A percentile compares a stretch with the other conserved stretches of the same genome.
Conservation (phyloP, 352 stramenopile species). For the Globisporangium polare region DNA sequence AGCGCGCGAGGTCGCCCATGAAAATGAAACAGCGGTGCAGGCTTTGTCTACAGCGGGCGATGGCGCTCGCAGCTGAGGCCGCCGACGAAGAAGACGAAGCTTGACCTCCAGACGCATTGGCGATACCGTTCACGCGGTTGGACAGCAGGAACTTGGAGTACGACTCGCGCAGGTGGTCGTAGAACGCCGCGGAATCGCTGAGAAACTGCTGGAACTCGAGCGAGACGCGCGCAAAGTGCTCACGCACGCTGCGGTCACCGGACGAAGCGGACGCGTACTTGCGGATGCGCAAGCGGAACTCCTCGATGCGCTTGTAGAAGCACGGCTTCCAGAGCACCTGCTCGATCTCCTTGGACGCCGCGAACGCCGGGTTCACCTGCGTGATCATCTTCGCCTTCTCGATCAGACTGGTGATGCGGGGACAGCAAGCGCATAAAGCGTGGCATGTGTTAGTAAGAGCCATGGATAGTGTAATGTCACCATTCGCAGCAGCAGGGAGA, state of each 20-base stretch:
- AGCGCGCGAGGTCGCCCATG: constrained; percentile 74
- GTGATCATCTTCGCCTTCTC: constrained; percentile 45
- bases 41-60: constrained; percentile 42
- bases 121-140: constrained; percentile 38
- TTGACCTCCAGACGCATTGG: constrained; percentile 12
- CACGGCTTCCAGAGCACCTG: constrained; percentile 88
- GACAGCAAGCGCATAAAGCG: background rate
- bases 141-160: constrained; percentile 46
- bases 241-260: constrained; percentile 59
- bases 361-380: constrained; percentile 45
- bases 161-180: constrained; percentile 56
- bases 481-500: background rate
- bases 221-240: constrained; percentile 76
- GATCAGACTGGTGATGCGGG: constrained; percentile 29
- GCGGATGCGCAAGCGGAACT: constrained; percentile 83
- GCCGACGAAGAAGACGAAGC: background rate
- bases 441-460: background rate
- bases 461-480: background rate
- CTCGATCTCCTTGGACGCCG: constrained; percentile 67
- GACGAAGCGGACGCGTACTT: constrained; percentile 77
- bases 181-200: constrained; percentile 56
- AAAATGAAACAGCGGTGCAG: constrained; percentile 83
- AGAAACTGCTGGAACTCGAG: constrained; percentile 76
- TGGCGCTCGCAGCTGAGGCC: constrained; percentile 14
- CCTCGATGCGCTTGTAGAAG: constrained; percentile 90